Conservation (phyloP, 768 basidiomycete genomes). For the Mycena alexandri region DNA sequence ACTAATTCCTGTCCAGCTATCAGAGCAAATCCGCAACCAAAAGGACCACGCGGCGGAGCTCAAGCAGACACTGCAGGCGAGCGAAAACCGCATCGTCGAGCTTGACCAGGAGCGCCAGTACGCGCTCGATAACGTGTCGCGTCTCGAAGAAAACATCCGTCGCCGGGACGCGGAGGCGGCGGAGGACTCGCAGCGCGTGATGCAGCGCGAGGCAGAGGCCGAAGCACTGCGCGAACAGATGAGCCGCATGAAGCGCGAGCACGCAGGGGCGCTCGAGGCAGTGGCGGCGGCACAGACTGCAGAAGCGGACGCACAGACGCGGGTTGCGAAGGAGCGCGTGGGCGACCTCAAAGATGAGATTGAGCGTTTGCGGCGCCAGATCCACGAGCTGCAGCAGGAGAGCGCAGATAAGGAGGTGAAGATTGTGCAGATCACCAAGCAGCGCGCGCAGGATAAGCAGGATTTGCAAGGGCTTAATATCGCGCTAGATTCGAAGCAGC, state of each 20-base stretch:
- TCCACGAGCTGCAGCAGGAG: slow-evolving; percentile 81
- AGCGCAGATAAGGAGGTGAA: slow-evolving; percentile 89
- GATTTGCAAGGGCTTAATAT: slow-evolving; percentile 90
- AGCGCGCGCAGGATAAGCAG: slow-evolving; percentile 75
- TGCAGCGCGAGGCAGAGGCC: slow-evolving; percentile 63
- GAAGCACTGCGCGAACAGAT: slow-evolving; percentile 70
- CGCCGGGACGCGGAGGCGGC: slow-evolving; percentile 70
- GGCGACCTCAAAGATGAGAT: slow-evolving; percentile 67
- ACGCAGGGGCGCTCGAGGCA: slow-evolving; percentile 63
- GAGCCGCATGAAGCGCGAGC: slow-evolving; percentile 66
- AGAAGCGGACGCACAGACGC: slow-evolving; percentile 65
- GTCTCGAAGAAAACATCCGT: slow-evolving; percentile 68
- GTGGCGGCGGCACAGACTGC: slow-evolving; percentile 65
- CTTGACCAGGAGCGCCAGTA: slow-evolving; percentile 70
- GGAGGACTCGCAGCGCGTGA: slow-evolving; percentile 59
- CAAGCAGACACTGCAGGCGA: slow-evolving; percentile 62
- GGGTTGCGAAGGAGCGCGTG: slow-evolving; percentile 63
- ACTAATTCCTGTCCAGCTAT: slow-evolving; percentile 54
- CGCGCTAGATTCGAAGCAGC: slow-evolving; percentile 93
- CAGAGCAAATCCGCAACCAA: slow-evolving; percentile 64
- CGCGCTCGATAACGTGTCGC: slow-evolving; percentile 64
- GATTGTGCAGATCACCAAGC: slow-evolving; percentile 78
- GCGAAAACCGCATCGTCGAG: slow-evolving; percentile 62
- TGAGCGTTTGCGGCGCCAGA: slow-evolving; percentile 68
- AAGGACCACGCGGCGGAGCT: slow-evolving; percentile 65